Conservation (phyloP, 2,329 filamentous ascomycete species). For the Pseudofabraea citricarpa region DNA sequence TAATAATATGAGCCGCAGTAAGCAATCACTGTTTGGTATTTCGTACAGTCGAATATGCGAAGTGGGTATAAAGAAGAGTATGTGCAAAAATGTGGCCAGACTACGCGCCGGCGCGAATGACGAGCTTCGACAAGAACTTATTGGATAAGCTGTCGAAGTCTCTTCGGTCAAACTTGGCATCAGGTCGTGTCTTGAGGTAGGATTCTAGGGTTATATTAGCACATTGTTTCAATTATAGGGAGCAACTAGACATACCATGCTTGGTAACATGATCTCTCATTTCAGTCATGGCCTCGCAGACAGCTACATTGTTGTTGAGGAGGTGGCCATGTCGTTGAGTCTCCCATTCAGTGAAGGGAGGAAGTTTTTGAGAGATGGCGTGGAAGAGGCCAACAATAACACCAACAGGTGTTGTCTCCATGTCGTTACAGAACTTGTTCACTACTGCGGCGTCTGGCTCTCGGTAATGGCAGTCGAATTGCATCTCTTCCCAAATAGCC, state of each 20-base stretch:
- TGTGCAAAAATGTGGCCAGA: constrained; percentile 14
- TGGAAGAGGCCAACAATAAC: constrained; percentile 97
- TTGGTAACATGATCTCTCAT: constrained; percentile 87
- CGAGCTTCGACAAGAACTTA: constrained; percentile 94
- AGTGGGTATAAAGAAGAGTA: constrained; percentile 24
- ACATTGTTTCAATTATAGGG: constrained; percentile 8
- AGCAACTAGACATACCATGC: constrained; percentile 64
- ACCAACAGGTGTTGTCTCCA: constrained; percentile 93
- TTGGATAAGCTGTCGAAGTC: constrained; percentile 96
- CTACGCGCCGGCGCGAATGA: constrained; percentile 69
- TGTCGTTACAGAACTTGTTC: constrained; percentile 92
- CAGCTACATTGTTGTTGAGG: constrained; percentile 83
- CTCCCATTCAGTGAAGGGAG: constrained; percentile 90
- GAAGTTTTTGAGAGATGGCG: constrained; percentile 94
- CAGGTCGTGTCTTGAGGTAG: constrained; percentile 73
- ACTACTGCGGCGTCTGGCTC: constrained; percentile 79
- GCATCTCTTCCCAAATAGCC: constrained; percentile 97
- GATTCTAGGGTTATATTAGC: constrained; percentile 60
- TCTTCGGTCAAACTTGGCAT: constrained; percentile 79
- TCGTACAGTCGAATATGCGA: constrained; percentile 25
- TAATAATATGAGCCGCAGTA: not conserved
- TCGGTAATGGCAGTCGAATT: constrained; percentile 96
- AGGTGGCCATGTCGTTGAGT: constrained; percentile 85
- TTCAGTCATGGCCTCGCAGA: constrained; percentile 95
- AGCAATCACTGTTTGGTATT: constrained; percentile 9